These are phyloP conservation scores for Globisporangium heterothallicum DNA, from an alignment of 352 stramenopile genomes.

Conservation along the genomic window DNA sequence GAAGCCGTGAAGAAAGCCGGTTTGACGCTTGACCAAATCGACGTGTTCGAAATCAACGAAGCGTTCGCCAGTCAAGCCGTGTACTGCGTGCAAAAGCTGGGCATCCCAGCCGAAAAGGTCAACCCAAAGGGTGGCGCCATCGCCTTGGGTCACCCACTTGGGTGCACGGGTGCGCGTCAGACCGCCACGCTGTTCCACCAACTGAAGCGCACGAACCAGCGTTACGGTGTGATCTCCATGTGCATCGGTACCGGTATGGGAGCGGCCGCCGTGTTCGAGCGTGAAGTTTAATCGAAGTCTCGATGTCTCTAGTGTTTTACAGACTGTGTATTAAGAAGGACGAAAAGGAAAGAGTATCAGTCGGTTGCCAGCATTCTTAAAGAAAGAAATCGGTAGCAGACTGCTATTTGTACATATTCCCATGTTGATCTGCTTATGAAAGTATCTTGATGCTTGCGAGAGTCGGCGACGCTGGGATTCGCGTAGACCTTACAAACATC, in stretches of 20 bases:
- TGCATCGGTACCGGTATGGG: conserved; percentile 95
- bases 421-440: no score
- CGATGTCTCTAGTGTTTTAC: background rate
- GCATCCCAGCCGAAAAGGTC: conserved; percentile 76
- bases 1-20: conserved; percentile 63
- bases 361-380: background rate
- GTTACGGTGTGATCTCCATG: conserved; percentile 91
- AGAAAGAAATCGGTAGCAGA: background rate
- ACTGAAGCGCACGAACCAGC: conserved; percentile 82
- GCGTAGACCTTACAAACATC: background rate
- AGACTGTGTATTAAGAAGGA: conserved; percentile 1
- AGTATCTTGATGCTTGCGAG: no score
- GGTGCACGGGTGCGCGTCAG: conserved; percentile 86
- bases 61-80: conserved; percentile 86
- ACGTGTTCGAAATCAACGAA: conserved; percentile 92
- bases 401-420: background rate
- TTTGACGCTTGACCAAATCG: conserved; percentile 73
- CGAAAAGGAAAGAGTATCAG: background rate
- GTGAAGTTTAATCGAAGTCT: conserved; percentile 40
- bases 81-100: conserved; percentile 78
- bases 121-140: conserved; percentile 90
- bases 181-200: conserved; percentile 90
- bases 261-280: conserved; percentile 90
- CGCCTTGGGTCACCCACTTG: conserved; percentile 86
- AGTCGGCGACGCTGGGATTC: no score